A percentile compares a stretch with the other conserved stretches of the same genome.
These are phyloP conservation scores for Leishmania major DNA, from an alignment of 208 protist genomes.

Conservation along the genomic window DNA sequence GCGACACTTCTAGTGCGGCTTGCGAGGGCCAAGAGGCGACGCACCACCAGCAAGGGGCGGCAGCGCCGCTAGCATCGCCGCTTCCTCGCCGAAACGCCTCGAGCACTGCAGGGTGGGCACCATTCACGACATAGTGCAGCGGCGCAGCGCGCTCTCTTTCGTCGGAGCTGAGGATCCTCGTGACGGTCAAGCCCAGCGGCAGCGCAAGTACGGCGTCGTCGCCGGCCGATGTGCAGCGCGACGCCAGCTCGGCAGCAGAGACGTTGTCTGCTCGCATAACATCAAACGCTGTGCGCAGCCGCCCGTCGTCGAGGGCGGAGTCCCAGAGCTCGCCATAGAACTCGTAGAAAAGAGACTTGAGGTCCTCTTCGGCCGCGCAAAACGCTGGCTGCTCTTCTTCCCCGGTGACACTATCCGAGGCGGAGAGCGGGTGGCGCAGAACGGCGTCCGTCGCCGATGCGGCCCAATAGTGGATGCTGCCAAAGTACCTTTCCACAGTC, in stretches of 20 bases:
- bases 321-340: conserved; percentile 74
- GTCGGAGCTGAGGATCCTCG: neutral
- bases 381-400: neutral
- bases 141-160: neutral
- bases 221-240: conserved; percentile 27
- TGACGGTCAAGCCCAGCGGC: conserved; percentile 25
- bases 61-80: neutral
- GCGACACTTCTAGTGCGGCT: neutral
- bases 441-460: conserved; percentile 33
- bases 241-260: conserved; percentile 33
- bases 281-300: conserved; percentile 61
- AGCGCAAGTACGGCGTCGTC: conserved; percentile 18
- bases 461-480: conserved; percentile 47
- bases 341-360: conserved; percentile 60
- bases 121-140: conserved; percentile 74
- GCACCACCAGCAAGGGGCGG: conserved; percentile 29
- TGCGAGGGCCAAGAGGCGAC: conserved; percentile 10
- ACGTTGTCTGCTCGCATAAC: conserved; percentile 41
- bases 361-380: conserved; percentile 21
- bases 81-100: conserved; percentile 23
- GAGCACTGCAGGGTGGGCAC: conserved; percentile 64
- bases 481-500: conserved; percentile 74
- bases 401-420: neutral
- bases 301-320: conserved; percentile 51
- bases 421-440: conserved; percentile 17